These are phyloP conservation scores for Pelargonium myrrhifolium DNA, from an alignment of 441 rosid species.

Conservation along the genomic window DNA sequence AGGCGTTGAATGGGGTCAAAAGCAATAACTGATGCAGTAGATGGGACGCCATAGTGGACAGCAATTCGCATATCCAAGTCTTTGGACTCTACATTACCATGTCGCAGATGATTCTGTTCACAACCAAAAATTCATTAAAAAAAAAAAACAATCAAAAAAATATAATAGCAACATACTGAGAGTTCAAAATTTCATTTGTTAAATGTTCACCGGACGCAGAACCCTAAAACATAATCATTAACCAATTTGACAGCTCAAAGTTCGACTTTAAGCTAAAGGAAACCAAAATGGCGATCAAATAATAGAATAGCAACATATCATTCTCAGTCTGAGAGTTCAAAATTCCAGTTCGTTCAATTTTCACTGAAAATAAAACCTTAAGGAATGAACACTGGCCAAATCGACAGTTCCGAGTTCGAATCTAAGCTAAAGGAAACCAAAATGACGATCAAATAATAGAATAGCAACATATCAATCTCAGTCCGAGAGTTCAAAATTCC, in stretches of 20 bases:
- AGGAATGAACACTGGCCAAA: not conserved
- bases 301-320: not conserved
- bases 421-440: not conserved
- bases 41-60: slow-evolving; percentile 22
- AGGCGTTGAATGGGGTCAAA: no score
- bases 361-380: not conserved
- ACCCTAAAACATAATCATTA: not conserved
- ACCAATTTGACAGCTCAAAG: not conserved
- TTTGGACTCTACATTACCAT: slow-evolving; percentile 28
- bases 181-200: not conserved
- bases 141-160: not conserved
- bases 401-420: not conserved
- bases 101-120: slow-evolving; percentile 20
- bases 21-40: no score
- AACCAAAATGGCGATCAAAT: not conserved
- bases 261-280: not conserved
- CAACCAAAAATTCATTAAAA: no score
- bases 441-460: not conserved
- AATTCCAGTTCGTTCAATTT: not conserved
- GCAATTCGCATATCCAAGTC: slow-evolving; percentile 42
- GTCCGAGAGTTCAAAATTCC: not conserved
- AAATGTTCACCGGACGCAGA: not conserved
- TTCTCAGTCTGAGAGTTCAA: not conserved
- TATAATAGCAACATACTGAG: not conserved
- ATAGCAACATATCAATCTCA: not conserved